Conservation (phyloP, 2,329 filamentous ascomycete genomes). For the Dryadomyces sulphureus region DNA sequence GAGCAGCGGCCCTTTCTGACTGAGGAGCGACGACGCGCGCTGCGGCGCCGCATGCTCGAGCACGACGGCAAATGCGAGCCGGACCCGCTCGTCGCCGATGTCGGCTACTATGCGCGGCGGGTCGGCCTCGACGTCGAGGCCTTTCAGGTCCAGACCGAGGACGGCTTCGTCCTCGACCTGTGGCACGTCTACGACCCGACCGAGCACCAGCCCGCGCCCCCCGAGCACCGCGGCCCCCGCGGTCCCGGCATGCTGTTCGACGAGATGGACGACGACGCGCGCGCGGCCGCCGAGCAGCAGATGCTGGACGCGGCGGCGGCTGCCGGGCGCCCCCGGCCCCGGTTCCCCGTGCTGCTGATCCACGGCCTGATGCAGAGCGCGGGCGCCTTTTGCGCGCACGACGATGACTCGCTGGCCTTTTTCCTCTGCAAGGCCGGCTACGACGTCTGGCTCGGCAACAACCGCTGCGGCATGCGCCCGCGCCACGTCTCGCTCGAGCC, state of each 20-base stretch:
- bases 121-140: slow-evolving; percentile 78
- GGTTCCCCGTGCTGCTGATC: slow-evolving; percentile 74
- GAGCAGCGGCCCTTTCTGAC: slow-evolving; percentile 51
- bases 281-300: slow-evolving; percentile 2
- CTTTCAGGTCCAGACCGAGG: slow-evolving; percentile 79
- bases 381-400: slow-evolving; percentile 79
- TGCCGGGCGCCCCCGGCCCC: slow-evolving; percentile 21
- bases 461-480: slow-evolving; percentile 73
- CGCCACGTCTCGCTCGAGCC: slow-evolving; percentile 57
- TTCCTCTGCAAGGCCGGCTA: slow-evolving; percentile 84
- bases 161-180: slow-evolving; percentile 78
- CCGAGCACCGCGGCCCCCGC: slow-evolving; percentile 34
- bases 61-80: slow-evolving; percentile 32
- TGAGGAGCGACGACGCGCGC: slow-evolving; percentile 51
- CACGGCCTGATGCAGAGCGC: slow-evolving; percentile 80
- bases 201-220: slow-evolving; percentile 43
- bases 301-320: slow-evolving; percentile 14
- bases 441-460: slow-evolving; percentile 93
- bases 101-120: slow-evolving; percentile 72
- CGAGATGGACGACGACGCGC: slow-evolving; percentile 15
- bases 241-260: slow-evolving; percentile 49
- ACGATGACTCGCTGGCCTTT: slow-evolving; percentile 80
- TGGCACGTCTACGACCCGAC: slow-evolving; percentile 83
- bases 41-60: slow-evolving; percentile 28
- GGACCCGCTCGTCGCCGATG: slow-evolving; percentile 65